Conservation (phyloP, 306 rosid genomes). For the Gastrolobium bilobum region DNA sequence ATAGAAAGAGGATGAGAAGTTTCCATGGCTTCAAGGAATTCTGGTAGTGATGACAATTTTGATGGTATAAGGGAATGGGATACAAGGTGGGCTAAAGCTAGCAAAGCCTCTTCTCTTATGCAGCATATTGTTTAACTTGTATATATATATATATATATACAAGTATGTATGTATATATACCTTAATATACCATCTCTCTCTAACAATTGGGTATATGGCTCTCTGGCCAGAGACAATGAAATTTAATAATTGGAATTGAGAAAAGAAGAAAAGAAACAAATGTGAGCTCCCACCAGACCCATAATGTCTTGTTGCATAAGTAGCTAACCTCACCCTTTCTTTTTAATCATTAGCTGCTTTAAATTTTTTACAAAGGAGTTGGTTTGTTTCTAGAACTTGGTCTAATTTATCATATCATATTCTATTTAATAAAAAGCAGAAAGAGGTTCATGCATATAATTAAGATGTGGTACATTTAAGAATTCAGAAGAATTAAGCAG, state of each 20-base stretch:
- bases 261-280: conserved; percentile 62
- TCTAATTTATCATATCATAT: conserved; percentile 42
- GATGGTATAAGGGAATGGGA: conserved; percentile 31
- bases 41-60: conserved; percentile 19
- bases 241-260: conserved; percentile 69
- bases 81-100: conserved; percentile 47
- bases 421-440: conserved; percentile 42
- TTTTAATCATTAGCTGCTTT: conserved; percentile 66
- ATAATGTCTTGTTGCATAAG: conserved; percentile 71
- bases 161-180: not conserved
- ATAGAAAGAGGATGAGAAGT: conserved; percentile 85
- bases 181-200: conserved; percentile 66
- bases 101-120: conserved; percentile 51
- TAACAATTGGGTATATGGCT: conserved; percentile 78
- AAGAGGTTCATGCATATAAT: conserved; percentile 56
- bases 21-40: conserved; percentile 71
- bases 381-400: conserved; percentile 54
- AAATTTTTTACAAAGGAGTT: conserved; percentile 50
- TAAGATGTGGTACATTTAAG: not conserved
- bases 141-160: conserved; percentile 30
- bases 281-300: conserved; percentile 74
- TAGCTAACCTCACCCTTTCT: conserved; percentile 64
- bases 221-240: conserved; percentile 79
- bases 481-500: conserved; percentile 8
- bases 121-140: conserved; percentile 52